phyloP scores from a whole-genome alignment of 129 eudicot species.

The Flaveria linearis region DNA sequence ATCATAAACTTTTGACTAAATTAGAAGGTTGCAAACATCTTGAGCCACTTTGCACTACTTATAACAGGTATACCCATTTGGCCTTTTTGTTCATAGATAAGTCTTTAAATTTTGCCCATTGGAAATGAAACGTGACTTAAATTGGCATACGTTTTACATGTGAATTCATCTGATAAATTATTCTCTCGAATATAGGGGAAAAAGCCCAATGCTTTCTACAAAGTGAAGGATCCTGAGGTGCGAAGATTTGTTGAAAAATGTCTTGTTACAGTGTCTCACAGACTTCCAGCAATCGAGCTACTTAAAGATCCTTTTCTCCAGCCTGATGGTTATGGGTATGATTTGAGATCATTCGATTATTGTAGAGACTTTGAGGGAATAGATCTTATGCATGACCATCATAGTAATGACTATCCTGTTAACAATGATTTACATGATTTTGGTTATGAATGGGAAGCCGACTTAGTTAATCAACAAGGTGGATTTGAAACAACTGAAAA shows the following conservation, averaged over 20 bases:
- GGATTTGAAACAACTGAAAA: constrained; percentile 49
- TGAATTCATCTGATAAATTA: constrained; percentile 10
- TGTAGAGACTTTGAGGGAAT: constrained; percentile 53
- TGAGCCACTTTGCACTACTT: constrained; percentile 8
- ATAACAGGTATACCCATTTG: background rate
- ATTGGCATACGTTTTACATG: background rate
- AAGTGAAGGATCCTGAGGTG: constrained; percentile 78
- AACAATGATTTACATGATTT: constrained; percentile 41
- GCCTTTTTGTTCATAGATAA: no score
- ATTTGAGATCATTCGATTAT: constrained; percentile 44
- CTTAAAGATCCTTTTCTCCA: constrained; percentile 86
- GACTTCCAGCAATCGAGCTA: constrained; percentile 78
- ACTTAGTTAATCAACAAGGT: constrained; percentile 38
- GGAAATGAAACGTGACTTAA: background rate
- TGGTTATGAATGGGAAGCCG: constrained; percentile 51
- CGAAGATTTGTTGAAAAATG: constrained; percentile 83
- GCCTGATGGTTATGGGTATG: constrained; percentile 52
- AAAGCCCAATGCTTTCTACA: constrained; percentile 74
- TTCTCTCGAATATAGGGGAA: constrained; percentile 54
- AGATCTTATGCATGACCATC: constrained; percentile 36
- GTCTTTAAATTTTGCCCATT: background rate
- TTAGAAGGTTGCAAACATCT: constrained; percentile 8
- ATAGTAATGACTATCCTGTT: constrained; percentile 35
- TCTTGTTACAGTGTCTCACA: constrained; percentile 65
- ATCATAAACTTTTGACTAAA: background rate